Evolutionary conservation across 2,329 filamentous ascomycete species (phyloP).

Genomic region (Cercospora zeae-maydis): DNA sequence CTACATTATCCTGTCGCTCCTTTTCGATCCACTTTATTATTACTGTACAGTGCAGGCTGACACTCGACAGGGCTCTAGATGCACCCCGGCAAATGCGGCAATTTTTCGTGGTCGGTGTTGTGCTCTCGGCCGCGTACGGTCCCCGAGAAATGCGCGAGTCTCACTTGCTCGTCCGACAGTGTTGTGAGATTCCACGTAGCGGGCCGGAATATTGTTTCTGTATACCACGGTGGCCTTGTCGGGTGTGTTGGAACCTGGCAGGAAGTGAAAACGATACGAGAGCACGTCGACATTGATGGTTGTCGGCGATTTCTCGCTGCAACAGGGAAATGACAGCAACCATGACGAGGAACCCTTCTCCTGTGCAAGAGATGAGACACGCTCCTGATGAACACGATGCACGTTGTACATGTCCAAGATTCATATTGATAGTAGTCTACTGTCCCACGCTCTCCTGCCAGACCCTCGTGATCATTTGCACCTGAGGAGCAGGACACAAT

Average conservation of each 20-base stretch:
- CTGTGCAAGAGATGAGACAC: not conserved
- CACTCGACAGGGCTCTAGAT: not conserved
- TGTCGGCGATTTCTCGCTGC: not conserved
- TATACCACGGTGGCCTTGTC: not conserved
- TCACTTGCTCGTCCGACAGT: not conserved
- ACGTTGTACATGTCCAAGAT: too few species aligned
- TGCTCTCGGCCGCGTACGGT: not conserved
- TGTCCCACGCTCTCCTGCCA: not conserved
- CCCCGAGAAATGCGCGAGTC: not conserved
- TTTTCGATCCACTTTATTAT: not conserved
- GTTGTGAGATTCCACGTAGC: not conserved
- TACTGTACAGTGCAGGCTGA: not conserved
- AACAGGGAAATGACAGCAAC: not conserved
- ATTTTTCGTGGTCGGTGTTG: not conserved
- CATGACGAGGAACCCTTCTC: not conserved
- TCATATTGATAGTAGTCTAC: too few species aligned
- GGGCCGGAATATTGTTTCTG: not conserved
- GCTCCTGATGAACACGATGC: too few species aligned
- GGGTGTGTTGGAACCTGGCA: not conserved
- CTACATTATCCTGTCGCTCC: not conserved
- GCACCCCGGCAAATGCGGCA: slow-evolving; percentile 1
- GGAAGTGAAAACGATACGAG: not conserved
- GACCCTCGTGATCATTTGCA: not conserved
- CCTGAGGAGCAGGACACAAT: not conserved
- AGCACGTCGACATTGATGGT: not conserved